Base-by-base conservation (phyloP, 2,329 filamentous ascomycete genomes). In the Stemphylium beticola region DNA sequence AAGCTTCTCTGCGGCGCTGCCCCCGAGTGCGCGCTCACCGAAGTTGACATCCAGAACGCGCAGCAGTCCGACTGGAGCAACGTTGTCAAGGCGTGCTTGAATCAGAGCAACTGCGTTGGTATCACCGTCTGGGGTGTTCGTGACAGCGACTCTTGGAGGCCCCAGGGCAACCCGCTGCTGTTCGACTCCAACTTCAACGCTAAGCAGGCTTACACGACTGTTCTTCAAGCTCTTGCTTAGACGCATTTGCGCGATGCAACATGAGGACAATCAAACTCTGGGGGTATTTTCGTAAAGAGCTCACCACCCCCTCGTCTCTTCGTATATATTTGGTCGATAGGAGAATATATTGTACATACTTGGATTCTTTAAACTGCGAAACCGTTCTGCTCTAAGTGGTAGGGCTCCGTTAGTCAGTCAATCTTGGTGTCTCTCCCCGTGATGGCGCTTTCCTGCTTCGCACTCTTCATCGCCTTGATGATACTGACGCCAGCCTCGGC, bases 1-100 rank as follows among this genome's bases (percentile, higher is more conserved):
- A 76, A 80, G 57, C 77, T 79, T 0, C 82, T 88, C 22, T 85
- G 83, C 44, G 74, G 68, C 32, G 77, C 82, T 17, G 82, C 80
- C 15, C 74, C 81, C 22, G 86, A 90, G 68, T 82, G 88, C 38
- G 86, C 87, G 5, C 77, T 89, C 41, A 90, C 87, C 3, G 87
- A 90, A 75, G 80, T 90, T 29, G 88, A 91, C 66, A 90, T 91
- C 65, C 81, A 83, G 53, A 79, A 79, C 38, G 85, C 84, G 6
- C 78, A 81, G 37, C 61, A 80, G 9, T 73, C 77, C 18, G 87
- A 90, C 74, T 90, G 87, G 69, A 76, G 81, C 7, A 81, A 83
- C 46, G 77, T 76, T 52, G 66, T 74, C 50, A 82, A 85, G 57
- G 87, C 83, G n/a, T 90, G 88, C 67, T 69, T 89, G 46, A 74